phyloP scores from a whole-genome alignment of 2,329 filamentous ascomycete species.

The Clonostachys chloroleuca region DNA sequence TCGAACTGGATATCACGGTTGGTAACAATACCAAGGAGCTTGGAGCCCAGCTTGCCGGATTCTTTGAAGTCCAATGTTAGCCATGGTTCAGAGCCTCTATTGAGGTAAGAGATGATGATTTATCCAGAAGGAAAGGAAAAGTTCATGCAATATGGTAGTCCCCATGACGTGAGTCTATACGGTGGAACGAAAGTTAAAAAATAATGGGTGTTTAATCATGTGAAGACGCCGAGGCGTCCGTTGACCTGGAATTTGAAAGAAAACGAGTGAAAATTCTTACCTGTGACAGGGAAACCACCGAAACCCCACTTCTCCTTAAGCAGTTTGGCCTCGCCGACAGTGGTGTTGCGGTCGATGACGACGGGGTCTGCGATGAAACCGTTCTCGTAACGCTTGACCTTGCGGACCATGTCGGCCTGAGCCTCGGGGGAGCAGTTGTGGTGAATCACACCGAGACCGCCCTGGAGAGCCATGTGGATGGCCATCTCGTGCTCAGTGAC shows the following conservation, averaged over 20 bases:
- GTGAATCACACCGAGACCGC: slow-evolving; percentile 91
- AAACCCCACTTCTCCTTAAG: slow-evolving; percentile 99
- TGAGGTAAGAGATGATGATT: background rate
- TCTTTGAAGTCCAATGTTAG: slow-evolving; percentile 56
- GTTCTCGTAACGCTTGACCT: slow-evolving; percentile 99
- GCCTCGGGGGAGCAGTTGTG: slow-evolving; percentile 98
- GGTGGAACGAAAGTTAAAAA: slow-evolving; percentile 99
- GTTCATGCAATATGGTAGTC: slow-evolving; percentile 39
- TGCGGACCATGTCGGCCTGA: slow-evolving; percentile 97
- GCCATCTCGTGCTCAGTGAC: slow-evolving; percentile 99
- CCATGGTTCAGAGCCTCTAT: background rate
- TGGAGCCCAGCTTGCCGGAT: slow-evolving; percentile 86
- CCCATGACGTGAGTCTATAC: slow-evolving; percentile 86
- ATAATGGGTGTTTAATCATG: slow-evolving; percentile 77
- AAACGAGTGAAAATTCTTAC: slow-evolving; percentile 53
- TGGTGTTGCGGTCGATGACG: slow-evolving; percentile 82
- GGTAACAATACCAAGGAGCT: slow-evolving; percentile 95
- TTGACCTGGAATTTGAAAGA: slow-evolving; percentile 1
- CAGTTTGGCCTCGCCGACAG: slow-evolving; percentile 84
- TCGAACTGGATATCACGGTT: slow-evolving; percentile 98
- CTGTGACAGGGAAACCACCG: slow-evolving; percentile 96
- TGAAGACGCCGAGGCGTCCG: slow-evolving; percentile 2
- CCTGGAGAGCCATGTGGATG: slow-evolving; percentile 90
- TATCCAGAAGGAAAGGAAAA: slow-evolving; percentile 4
- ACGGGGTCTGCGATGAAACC: slow-evolving; percentile 97